phyloP scores from a whole-genome alignment of 306 rosid genomes.

The Herpetospermum pedunculosum region DNA sequence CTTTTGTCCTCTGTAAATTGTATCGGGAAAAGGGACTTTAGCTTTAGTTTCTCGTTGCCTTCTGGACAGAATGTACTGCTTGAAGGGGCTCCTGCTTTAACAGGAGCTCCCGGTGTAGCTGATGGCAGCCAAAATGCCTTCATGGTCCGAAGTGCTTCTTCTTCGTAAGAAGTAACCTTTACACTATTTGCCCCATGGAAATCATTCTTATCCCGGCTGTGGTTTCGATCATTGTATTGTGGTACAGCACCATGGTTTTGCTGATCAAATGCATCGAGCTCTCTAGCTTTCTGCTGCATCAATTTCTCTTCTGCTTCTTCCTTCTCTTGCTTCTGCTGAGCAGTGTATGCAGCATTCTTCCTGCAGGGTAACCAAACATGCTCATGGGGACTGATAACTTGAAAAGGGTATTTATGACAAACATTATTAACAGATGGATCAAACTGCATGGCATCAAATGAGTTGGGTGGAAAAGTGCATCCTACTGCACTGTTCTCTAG shows the following conservation, averaged over 20 bases:
- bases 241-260: slow-evolving; percentile 97
- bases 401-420: background rate
- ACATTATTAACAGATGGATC: background rate
- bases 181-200: slow-evolving; percentile 99
- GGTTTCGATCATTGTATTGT: slow-evolving; percentile 64
- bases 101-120: slow-evolving; percentile 86
- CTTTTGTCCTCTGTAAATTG: slow-evolving; percentile 65
- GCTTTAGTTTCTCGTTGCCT: slow-evolving; percentile 80
- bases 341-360: slow-evolving; percentile 69
- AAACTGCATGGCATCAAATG: background rate
- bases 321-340: slow-evolving; percentile 81
- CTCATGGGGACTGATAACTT: background rate
- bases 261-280: slow-evolving; percentile 92
- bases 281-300: slow-evolving; percentile 70
- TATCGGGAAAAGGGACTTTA: slow-evolving; percentile 72
- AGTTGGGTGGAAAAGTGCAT: background rate
- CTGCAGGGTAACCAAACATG: slow-evolving; percentile 22
- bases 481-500: background rate
- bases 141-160: slow-evolving; percentile 97
- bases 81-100: slow-evolving; percentile 66
- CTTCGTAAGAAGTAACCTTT: slow-evolving; percentile 93
- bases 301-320: slow-evolving; percentile 74
- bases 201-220: slow-evolving; percentile 58
- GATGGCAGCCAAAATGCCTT: slow-evolving; percentile 99
- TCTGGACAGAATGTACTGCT: slow-evolving; percentile 66